Base-by-base conservation (phyloP, 805 yeast genomes). In the Metschnikowia aberdeeniae region DNA sequence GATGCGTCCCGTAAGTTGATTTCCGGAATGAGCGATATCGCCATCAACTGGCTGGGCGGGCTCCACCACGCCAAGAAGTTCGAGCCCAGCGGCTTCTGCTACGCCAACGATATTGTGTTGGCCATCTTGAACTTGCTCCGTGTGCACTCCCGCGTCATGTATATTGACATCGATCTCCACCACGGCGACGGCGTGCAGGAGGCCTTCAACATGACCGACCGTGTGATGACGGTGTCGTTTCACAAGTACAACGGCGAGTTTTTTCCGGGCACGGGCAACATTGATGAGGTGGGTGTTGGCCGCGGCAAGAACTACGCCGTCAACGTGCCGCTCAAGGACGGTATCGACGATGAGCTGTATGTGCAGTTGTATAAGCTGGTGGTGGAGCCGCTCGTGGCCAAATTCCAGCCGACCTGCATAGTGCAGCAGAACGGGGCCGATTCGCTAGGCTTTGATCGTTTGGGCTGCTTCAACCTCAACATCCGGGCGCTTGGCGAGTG, bases 181-280 rank as follows among this genome's bases (percentile, higher is more conserved):
- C 98, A 92, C 61, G 98, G 98, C 36, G 98, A 92, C 66, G 98
- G 98, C 53, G 98, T 92, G 14, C 96, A 92, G 64, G 98, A 92
- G 65, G 97, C 97, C 1, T 92, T 92, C 60, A 87, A 92, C 68
- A 80, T 93, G 13, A 87, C 97, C 1, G 98, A 90, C 64, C 72
- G 98, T 49, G 98, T 90, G 37, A 89, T 90, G 97, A 90, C 97
- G 1, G 90, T 90, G 55, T 85, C 95, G 9, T 90, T 90, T 75
- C 98, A 90, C 73, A 92, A 89, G 67, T 92, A 84, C 64, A 80
- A 79, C 56, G 98, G 98, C 17, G 93, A 89, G 64, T 92, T 89
- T 62, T 92, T 92, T 76, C 99, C 99, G 3, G 97, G 97, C 11
- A 92, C 99, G 0, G 99, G 99, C 22, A 86, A 87, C 55, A 77